Evolutionary conservation across 805 yeast genomes (phyloP).

Genomic region (Pichia deserticola): DNA sequence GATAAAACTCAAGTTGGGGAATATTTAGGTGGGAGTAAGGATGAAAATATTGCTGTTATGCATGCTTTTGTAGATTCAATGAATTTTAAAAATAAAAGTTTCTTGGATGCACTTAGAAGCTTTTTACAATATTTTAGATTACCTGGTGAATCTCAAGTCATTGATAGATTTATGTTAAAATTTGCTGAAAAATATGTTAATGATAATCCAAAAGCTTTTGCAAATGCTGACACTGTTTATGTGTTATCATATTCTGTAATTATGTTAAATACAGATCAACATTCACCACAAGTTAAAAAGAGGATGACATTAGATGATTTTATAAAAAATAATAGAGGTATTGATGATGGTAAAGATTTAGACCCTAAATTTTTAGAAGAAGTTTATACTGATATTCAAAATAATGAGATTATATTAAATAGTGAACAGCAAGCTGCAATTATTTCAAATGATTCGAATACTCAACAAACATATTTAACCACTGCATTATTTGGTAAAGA

Average conservation of each 20-base stretch:
- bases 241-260: constrained; percentile 87
- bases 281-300: constrained; percentile 76
- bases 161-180: constrained; percentile 92
- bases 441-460: constrained; percentile 51
- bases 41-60: constrained; percentile 72
- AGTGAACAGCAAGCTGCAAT: constrained; percentile 93
- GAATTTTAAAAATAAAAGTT: constrained; percentile 61
- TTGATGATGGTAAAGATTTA: constrained; percentile 83
- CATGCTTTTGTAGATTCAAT: constrained; percentile 87
- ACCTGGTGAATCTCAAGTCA: constrained; percentile 98
- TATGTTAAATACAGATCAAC: constrained; percentile 90
- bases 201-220: constrained; percentile 82
- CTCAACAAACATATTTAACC: constrained; percentile 23
- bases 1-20: constrained; percentile 87
- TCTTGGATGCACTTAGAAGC: constrained; percentile 79
- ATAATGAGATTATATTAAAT: constrained; percentile 80
- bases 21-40: constrained; percentile 83
- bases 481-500: constrained; percentile 64
- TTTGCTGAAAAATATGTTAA: constrained; percentile 89
- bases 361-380: constrained; percentile 64
- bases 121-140: constrained; percentile 84
- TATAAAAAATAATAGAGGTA: constrained; percentile 79
- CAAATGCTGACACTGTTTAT: constrained; percentile 92
- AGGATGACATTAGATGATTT: constrained; percentile 88
- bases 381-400: constrained; percentile 70